A percentile compares a stretch with the other conserved stretches of the same genome.
Conservation (phyloP, 306 rosid species). For the Rosa persica region DNA sequence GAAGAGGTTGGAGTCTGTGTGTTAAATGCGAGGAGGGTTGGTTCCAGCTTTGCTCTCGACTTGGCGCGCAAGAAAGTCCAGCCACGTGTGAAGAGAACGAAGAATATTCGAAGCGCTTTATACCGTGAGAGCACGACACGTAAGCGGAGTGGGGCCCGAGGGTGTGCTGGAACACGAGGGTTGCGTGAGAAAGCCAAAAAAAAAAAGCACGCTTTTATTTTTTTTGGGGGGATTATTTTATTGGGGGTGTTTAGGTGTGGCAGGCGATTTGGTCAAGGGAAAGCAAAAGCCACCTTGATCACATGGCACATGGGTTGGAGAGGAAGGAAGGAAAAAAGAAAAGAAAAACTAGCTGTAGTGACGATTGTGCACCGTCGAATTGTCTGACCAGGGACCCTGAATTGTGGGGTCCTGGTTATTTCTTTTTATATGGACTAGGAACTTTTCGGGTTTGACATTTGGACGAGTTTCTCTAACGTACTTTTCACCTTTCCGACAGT, state of each 20-base stretch:
- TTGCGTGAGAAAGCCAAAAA: neutral
- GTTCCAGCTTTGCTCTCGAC: constrained; percentile 29
- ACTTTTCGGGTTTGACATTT: neutral
- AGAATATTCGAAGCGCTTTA: neutral
- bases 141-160: neutral
- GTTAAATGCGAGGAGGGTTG: no score
- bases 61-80: constrained; percentile 43
- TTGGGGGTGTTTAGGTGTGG: neutral
- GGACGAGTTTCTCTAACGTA: neutral
- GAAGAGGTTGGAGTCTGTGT: constrained; percentile 25
- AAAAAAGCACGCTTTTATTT: neutral
- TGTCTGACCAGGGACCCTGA: neutral
- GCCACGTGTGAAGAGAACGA: constrained; percentile 27
- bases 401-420: neutral
- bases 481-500: neutral
- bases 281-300: neutral
- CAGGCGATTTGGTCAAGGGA: neutral
- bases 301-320: neutral
- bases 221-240: neutral
- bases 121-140: constrained; percentile 4
- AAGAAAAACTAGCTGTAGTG: neutral
- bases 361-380: neutral
- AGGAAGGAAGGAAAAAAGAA: neutral
- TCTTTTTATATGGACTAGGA: neutral
- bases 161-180: constrained; percentile 18